A percentile compares a stretch with the other conserved stretches of the same genome.
phyloP scores from a whole-genome alignment of 108 stramenopile genomes.

The Nitzschia palea region DNA sequence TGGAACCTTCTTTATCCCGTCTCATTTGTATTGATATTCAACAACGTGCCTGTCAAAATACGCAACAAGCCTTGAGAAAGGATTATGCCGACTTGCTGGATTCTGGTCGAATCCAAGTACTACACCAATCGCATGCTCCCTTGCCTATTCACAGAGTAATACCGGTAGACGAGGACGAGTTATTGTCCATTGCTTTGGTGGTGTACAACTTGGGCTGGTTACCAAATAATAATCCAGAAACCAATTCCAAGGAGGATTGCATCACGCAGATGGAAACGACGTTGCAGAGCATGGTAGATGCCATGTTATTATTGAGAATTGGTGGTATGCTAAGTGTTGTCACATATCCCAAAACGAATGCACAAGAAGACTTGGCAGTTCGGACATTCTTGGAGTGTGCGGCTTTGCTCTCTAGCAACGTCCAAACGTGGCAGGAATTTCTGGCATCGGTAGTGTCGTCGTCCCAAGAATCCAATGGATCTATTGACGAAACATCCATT shows the following conservation, averaged over 20 bases:
- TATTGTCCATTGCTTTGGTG: slow-evolving; percentile 50
- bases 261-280: slow-evolving; percentile 66
- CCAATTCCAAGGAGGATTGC: slow-evolving; percentile 35
- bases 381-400: slow-evolving; percentile 66
- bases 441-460: too few relatives aligned
- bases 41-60: slow-evolving; percentile 59
- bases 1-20: slow-evolving; percentile 15
- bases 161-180: slow-evolving; percentile 20
- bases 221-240: slow-evolving; percentile 27
- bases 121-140: slow-evolving; percentile 47
- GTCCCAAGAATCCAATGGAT: not conserved
- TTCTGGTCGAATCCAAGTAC: slow-evolving; percentile 26
- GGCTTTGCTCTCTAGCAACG: slow-evolving; percentile 65
- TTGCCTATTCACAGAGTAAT: slow-evolving; percentile 17
- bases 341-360: slow-evolving; percentile 72
- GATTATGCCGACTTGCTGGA: not conserved
- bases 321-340: slow-evolving; percentile 78
- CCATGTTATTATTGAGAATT: slow-evolving; percentile 51
- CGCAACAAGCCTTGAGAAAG: slow-evolving; percentile 33
- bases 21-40: slow-evolving; percentile 81
- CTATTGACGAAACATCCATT: not conserved
- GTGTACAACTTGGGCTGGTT: slow-evolving; percentile 85
- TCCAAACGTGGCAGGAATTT: slow-evolving; percentile 65
- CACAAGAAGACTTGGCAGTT: slow-evolving; percentile 64
- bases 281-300: slow-evolving; percentile 67